Base-by-base conservation (phyloP, 2,329 filamentous ascomycete genomes). In the Talaromyces sp. region DNA sequence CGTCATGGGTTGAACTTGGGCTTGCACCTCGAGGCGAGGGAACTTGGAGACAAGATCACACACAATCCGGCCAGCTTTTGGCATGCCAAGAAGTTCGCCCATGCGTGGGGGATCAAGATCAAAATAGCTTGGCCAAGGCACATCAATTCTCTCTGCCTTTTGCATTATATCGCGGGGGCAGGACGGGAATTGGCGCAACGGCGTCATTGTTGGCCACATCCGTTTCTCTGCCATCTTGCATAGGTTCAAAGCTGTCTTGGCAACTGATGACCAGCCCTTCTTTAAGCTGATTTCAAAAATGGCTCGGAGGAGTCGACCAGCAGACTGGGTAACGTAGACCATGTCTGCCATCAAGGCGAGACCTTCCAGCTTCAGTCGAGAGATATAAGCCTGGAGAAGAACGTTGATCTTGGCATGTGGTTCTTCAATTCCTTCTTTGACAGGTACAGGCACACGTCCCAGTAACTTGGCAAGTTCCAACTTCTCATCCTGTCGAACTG, bases 151-250 rank as follows among this genome's bases (percentile, higher is more conserved):
- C 78, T 99, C 94, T 3, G 92, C 89, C 77, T 97, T 97, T 66
- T 91, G 87, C 54, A 97, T 80, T 57, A 97, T 90, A 61, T 97
- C 93, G 46, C 86, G 82, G 3, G 92, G 87, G 70, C 92, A 96
- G 43, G 80, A 79, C 3, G 89, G 85, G 71, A 99, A 99, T 70
- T 99, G 94, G 58, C 94, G 86, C 32, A 99, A 81, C 11, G 95
- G 94, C 41, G 91, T 91, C 94, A 97, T 99, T 6, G 93, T 97
- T 14, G 93, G 92, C 94, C 94, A 99, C 95, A 99, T 99, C 55
- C 95, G 85, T 81, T 96, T 96, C 80, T 99, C 94, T 0, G 93
- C 94, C 91, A 96, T 97, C 79, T 99, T 99, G 79, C 95, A 99
- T 57, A 99, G 83, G 68, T 96, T 91, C 48, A 99, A 81, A 0